Conservation (phyloP, 2,329 filamentous ascomycete species). For the Aspergillus carbonarius region DNA sequence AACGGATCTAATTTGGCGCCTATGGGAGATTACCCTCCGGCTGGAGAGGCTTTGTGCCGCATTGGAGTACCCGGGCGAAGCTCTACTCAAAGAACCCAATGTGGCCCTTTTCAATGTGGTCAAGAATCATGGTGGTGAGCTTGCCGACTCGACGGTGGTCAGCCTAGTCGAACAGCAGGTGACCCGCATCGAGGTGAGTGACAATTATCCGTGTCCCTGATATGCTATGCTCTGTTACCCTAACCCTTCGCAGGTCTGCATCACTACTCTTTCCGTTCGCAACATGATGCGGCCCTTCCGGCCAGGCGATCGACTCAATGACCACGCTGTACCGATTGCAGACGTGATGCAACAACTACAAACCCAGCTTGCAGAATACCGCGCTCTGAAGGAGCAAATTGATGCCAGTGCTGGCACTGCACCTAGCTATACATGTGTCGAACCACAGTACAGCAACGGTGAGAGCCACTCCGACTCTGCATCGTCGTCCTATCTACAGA, state of each 20-base stretch:
- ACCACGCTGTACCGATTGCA: constrained; percentile 75
- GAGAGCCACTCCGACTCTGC: constrained; percentile 24
- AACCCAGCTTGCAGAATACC: constrained; percentile 43
- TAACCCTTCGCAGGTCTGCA: constrained; percentile 63
- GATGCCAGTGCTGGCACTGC: constrained; percentile 25
- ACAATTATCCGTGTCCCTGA: background rate
- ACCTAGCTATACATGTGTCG: constrained; percentile 14
- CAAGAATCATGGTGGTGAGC: constrained; percentile 72
- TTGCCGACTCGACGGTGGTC: constrained; percentile 83
- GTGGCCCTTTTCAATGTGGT: constrained; percentile 76
- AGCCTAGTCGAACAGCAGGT: constrained; percentile 95
- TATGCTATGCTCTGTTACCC: background rate
- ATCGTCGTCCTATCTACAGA: constrained; percentile 31
- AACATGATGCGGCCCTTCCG: constrained; percentile 73
- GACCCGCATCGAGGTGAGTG: constrained; percentile 84
- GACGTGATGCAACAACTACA: constrained; percentile 54
- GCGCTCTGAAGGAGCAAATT: constrained; percentile 42
- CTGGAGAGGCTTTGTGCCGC: constrained; percentile 91
- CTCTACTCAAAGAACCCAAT: constrained; percentile 73
- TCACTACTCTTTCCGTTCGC: constrained; percentile 74
- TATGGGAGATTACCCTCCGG: constrained; percentile 86
- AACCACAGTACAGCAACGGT: constrained; percentile 13
- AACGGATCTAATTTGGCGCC: constrained; percentile 78
- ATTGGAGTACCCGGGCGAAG: constrained; percentile 68
- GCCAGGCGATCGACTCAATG: constrained; percentile 61